Conservation (phyloP, 2,329 filamentous ascomycete species). For the Paradendryphiella salina region DNA sequence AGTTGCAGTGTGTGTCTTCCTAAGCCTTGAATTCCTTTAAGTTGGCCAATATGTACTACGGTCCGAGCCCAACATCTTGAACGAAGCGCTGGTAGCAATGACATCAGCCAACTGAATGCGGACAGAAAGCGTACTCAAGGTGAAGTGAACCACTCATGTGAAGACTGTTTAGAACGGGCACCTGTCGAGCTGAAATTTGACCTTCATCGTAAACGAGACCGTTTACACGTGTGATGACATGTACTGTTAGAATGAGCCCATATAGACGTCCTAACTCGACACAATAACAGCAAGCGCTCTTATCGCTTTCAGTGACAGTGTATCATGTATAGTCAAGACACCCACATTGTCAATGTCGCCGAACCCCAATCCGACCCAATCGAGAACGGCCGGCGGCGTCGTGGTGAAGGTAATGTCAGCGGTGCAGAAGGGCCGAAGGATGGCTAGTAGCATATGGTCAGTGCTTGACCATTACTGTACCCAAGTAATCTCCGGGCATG, state of each 20-base stretch:
- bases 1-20: not conserved
- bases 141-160: not conserved
- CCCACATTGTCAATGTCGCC: too few relatives aligned
- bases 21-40: not conserved
- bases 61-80: not conserved
- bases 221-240: not conserved
- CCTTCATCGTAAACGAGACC: not conserved
- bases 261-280: not conserved
- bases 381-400: not conserved
- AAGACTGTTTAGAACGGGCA: not conserved
- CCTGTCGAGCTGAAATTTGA: not conserved
- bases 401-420: constrained; percentile 3
- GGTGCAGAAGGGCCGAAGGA: not conserved
- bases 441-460: not conserved
- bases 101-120: not conserved
- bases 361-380: not conserved
- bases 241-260: constrained; percentile 1
- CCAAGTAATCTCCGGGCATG: constrained; percentile 2
- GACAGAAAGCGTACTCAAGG: not conserved
- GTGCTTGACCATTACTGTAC: constrained; percentile 10
- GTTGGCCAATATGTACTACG: not conserved
- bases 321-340: too few relatives aligned
- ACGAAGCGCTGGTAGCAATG: not conserved
- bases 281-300: not conserved
- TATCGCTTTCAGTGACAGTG: not conserved